These are phyloP conservation scores for Murraya koenigii DNA, from an alignment of 345 rosid species.

Conservation along the genomic window DNA sequence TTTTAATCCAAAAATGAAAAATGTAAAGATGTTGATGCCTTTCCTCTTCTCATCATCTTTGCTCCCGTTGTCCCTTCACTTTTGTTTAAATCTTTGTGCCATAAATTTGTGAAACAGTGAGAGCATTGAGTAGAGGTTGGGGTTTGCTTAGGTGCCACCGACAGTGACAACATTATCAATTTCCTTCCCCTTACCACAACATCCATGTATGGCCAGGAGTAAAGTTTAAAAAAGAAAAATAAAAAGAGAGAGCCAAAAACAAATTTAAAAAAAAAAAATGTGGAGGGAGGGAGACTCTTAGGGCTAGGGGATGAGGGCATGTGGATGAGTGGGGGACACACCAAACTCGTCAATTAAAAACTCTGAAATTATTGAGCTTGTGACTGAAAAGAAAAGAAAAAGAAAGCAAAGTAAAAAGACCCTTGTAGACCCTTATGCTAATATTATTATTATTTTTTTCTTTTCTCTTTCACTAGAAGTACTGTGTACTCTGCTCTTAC, in stretches of 20 bases:
- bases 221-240: not conserved
- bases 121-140: slow-evolving; percentile 21
- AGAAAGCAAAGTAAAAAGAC: not conserved
- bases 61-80: not conserved
- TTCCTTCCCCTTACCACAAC: slow-evolving; percentile 14
- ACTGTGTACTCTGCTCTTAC: slow-evolving; percentile 5
- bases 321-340: slow-evolving; percentile 71
- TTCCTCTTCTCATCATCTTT: not conserved
- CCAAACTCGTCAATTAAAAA: slow-evolving; percentile 31
- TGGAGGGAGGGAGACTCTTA: slow-evolving; percentile 38
- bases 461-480: not conserved
- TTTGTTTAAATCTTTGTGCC: slow-evolving; percentile 1
- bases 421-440: not conserved
- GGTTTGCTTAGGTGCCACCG: slow-evolving; percentile 25
- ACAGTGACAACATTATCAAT: slow-evolving; percentile 24
- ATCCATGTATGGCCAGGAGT: slow-evolving; percentile 9
- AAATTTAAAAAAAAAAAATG: not conserved
- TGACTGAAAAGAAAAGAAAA: slow-evolving; percentile 22
- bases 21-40: not conserved
- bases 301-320: slow-evolving; percentile 60
- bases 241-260: slow-evolving; percentile 17
- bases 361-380: slow-evolving; percentile 41
- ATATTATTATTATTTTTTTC: too few species aligned
- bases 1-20: not conserved
- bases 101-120: not conserved